Evolutionary conservation across 768 basidiomycete species (phyloP), one percentile per base, ranked within the genome.

Genomic region (Phaeolepiota aurea): DNA sequence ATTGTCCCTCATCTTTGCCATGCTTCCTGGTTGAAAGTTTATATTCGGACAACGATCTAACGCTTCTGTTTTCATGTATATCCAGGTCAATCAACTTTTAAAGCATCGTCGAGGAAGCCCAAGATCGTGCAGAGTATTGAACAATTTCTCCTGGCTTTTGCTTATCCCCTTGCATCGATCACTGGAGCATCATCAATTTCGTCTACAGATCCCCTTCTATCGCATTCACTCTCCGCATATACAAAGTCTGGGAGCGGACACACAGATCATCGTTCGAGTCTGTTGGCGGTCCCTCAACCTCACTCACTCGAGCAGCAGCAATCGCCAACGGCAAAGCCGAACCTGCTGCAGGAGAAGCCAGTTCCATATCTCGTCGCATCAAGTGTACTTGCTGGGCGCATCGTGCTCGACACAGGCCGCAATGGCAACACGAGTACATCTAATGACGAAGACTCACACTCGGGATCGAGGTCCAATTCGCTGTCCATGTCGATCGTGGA

Each of bases 81-180:
- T 13, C n/a, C 9, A 18, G 10, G 34, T 11, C 11, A 10, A 18
- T 35, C n/a, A 10, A 35, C 15, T n/a, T 10, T n/a, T 10, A 9
- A 13, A 16, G 34, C 34, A 10, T 13, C 34, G 34, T 18, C 34
- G 10, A 31, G 28, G 28, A 61, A 58, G 37, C 48, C 56, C 2
- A 64, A 63, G 45, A 55, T 68, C 38, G 62, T 55, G 3, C 61
- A 65, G 34, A 56, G 57, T 38, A 61, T 68, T 31, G 65, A 66
- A 37, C 60, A 62, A 32, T 66, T 68, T 43, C 42, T 68, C 3
- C 50, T 66, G 2, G 50, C 55, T 0, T 66, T 63, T 45, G 54
- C 60, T 0, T 63, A 62, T 35, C 59, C 62, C 1, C 42, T 55
- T 13, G 16, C 36, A n/a, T n/a, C n/a, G n/a, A n/a, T n/a, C n/a